Evolutionary conservation across 2,329 filamentous ascomycete species (phyloP).

Genomic region (Alternaria postmessia): DNA sequence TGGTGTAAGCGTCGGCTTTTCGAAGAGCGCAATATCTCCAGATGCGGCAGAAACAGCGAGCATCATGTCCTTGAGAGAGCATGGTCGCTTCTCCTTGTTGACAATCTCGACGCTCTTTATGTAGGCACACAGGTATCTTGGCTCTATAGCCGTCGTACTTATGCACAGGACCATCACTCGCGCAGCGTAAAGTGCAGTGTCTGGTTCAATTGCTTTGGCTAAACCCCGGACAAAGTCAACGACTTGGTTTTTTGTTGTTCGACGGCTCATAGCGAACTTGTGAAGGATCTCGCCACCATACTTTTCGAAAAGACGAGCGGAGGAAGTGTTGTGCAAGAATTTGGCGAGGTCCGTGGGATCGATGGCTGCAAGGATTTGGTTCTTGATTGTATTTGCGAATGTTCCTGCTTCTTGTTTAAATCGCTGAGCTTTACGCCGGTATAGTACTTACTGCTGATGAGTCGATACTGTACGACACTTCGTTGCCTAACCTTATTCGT

Average conservation of each 20-base stretch:
- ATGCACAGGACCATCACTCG: background rate
- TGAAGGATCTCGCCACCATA: background rate
- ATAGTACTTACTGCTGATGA: background rate
- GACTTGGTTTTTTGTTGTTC: background rate
- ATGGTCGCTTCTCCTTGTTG: background rate
- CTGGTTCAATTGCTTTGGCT: background rate
- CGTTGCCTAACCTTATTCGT: background rate
- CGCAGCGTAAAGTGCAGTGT: background rate
- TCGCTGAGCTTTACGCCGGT: background rate
- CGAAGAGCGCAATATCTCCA: background rate
- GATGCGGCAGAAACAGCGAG: background rate
- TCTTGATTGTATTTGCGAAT: background rate
- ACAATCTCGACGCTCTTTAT: background rate
- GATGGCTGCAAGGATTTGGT: background rate
- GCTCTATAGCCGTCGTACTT: background rate
- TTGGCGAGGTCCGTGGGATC: background rate
- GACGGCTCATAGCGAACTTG: background rate
- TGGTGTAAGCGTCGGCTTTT: background rate
- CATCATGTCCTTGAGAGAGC: background rate
- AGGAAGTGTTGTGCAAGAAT: background rate
- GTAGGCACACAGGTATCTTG: background rate
- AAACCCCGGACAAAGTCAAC: background rate
- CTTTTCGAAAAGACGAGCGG: background rate
- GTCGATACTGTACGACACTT: background rate
- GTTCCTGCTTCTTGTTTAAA: background rate